Percentiles rank a stretch among this genome's conserved stretches.
Evolutionary conservation across 73 alveolate genomes (phyloP).

Genomic region (Paramecium bursaria): DNA sequence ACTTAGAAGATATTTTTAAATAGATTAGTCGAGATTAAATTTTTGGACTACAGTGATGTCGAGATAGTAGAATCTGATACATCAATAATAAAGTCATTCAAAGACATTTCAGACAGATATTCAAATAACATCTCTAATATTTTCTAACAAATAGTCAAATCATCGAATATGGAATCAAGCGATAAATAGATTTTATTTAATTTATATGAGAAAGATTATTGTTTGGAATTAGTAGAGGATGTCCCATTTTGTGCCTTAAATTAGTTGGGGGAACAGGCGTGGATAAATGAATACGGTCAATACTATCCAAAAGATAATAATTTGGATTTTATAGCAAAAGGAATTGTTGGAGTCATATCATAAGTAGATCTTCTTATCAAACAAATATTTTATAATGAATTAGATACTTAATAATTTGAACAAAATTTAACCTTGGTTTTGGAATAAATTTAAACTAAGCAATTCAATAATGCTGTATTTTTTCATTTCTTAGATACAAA

Average conservation of each 20-base stretch:
- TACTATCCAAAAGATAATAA: constrained; percentile 9
- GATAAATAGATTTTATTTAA: constrained; percentile 3
- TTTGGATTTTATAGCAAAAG: not conserved
- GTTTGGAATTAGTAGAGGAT: not conserved
- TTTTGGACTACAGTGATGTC: not conserved
- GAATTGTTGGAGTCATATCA: constrained; percentile 45
- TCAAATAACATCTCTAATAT: not conserved
- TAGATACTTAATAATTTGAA: not conserved
- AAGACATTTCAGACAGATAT: not conserved
- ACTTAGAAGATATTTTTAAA: not conserved
- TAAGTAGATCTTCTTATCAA: not conserved
- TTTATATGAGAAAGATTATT: not conserved
- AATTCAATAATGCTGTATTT: constrained; percentile 34
- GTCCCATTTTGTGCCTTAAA: not conserved
- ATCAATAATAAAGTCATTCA: not conserved
- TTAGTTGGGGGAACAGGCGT: not conserved
- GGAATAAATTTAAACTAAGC: constrained; percentile 17
- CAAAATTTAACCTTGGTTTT: not conserved
- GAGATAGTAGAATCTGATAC: not conserved
- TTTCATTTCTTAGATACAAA: constrained; percentile 34
- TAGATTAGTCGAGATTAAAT: not conserved
- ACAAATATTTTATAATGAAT: constrained; percentile 20
- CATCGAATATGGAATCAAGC: not conserved
- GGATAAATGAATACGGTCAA: not conserved
- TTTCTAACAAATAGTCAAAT: not conserved